Evolutionary conservation across 192 early-diverging fungal species (phyloP).

Genomic region (Helicostylum pulchrum): DNA sequence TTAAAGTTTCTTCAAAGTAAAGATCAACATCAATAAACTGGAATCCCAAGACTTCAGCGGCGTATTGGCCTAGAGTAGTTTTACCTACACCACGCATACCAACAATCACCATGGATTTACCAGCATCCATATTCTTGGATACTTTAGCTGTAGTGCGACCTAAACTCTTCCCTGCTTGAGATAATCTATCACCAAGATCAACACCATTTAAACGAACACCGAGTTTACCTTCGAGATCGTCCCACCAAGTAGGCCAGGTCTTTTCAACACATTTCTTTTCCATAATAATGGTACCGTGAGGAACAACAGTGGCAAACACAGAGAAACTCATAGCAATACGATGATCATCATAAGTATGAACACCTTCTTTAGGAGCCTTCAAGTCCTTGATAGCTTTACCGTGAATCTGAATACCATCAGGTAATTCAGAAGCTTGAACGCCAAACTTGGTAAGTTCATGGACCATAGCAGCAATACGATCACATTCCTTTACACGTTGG

Average conservation of each 20-base stretch:
- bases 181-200: constrained; percentile 40
- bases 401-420: constrained; percentile 89
- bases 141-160: not conserved
- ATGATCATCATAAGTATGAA: constrained; percentile 97
- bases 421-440: constrained; percentile 72
- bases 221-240: constrained; percentile 79
- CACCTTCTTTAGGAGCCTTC: constrained; percentile 54
- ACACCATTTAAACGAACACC: constrained; percentile 60
- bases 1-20: constrained; percentile 69
- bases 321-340: constrained; percentile 97
- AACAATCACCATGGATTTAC: constrained; percentile 77
- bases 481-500: constrained; percentile 97
- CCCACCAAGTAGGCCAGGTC: constrained; percentile 99
- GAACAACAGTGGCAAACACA: constrained; percentile 74
- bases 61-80: constrained; percentile 76
- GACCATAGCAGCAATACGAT: constrained; percentile 96
- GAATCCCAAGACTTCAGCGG: constrained; percentile 62
- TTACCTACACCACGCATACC: constrained; percentile 99
- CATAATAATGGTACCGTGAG: constrained; percentile 69
- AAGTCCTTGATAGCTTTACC: constrained; percentile 57
- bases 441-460: constrained; percentile 90
- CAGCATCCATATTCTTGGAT: constrained; percentile 27
- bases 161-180: not conserved
- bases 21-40: constrained; percentile 89
- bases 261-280: constrained; percentile 99